Conservation (phyloP, 2,329 filamentous ascomycete genomes). For the Cladosporium phlei region DNA sequence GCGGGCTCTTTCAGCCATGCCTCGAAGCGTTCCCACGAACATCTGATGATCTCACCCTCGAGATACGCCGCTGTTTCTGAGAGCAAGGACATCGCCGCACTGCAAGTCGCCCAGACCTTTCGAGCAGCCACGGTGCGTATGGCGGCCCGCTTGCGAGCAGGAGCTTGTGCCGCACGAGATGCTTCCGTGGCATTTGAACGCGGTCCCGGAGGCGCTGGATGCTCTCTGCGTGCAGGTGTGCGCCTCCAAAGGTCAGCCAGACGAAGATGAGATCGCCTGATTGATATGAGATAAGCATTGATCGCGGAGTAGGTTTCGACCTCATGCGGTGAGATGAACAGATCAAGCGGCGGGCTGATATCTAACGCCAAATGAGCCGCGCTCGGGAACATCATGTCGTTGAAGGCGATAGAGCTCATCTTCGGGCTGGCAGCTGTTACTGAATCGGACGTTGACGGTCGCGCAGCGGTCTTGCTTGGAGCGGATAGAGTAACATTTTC, state of each 20-base stretch:
- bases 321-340: slow-evolving; percentile 76
- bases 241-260: slow-evolving; percentile 84
- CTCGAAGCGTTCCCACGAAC: slow-evolving; percentile 75
- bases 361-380: slow-evolving; percentile 67
- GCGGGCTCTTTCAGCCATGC: slow-evolving; percentile 50
- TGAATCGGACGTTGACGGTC: slow-evolving; percentile 38
- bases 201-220: slow-evolving; percentile 66
- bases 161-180: slow-evolving; percentile 56
- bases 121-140: slow-evolving; percentile 64
- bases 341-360: slow-evolving; percentile 73
- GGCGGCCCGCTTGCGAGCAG: slow-evolving; percentile 61
- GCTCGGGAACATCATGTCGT: slow-evolving; percentile 75
- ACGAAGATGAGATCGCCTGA: slow-evolving; percentile 79
- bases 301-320: slow-evolving; percentile 76
- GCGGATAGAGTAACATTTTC: slow-evolving; percentile 67
- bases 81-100: slow-evolving; percentile 81
- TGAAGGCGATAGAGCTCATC: slow-evolving; percentile 57
- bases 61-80: slow-evolving; percentile 84
- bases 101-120: slow-evolving; percentile 83
- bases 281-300: slow-evolving; percentile 79
- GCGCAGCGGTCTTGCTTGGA: slow-evolving; percentile 40
- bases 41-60: slow-evolving; percentile 80
- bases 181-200: slow-evolving; percentile 57
- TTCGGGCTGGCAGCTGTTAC: slow-evolving; percentile 32
- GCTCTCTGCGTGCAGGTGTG: slow-evolving; percentile 68